Percentiles rank a stretch among this genome's conserved stretches.
phyloP scores from a whole-genome alignment of 768 basidiomycete genomes.

The Mycena rebaudengoi region DNA sequence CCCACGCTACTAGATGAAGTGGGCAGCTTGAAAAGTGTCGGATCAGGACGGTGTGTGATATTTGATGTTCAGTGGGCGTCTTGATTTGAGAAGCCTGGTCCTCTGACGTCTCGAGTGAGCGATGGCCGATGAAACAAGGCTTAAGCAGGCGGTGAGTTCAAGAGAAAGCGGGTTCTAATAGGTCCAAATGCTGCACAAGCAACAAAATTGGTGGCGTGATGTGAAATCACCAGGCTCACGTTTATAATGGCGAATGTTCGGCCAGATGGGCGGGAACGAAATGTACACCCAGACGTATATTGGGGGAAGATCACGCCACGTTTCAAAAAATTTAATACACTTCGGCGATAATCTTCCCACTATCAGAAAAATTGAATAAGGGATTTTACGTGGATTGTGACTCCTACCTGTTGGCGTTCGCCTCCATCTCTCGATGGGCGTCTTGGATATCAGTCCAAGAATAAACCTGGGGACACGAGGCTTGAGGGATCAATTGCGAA shows the following conservation, averaged over 20 bases:
- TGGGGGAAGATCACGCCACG: background rate
- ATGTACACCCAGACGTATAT: background rate
- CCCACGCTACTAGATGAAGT: too few species aligned
- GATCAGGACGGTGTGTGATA: too few species aligned
- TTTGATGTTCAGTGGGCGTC: too few species aligned
- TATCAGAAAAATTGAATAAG: constrained; percentile 28
- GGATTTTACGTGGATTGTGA: constrained; percentile 12
- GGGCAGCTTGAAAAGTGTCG: too few species aligned
- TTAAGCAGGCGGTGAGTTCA: too few species aligned
- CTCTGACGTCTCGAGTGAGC: too few species aligned
- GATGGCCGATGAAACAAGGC: too few species aligned
- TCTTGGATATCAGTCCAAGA: constrained; percentile 81
- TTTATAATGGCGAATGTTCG: too few species aligned
- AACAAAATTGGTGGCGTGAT: constrained; percentile 1
- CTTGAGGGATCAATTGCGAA: constrained; percentile 7
- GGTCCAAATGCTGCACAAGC: too few species aligned
- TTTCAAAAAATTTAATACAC: constrained; percentile 26
- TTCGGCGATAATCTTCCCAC: constrained; percentile 59
- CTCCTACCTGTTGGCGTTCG: constrained; percentile 59
- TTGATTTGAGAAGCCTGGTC: too few species aligned
- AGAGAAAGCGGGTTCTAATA: too few species aligned
- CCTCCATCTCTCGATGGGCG: constrained; percentile 88
- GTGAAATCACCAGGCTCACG: too few species aligned
- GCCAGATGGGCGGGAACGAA: background rate
- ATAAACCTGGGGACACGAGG: constrained; percentile 63